Evolutionary conservation across 768 basidiomycete species (phyloP), one percentile per base, ranked within the genome.

Genomic region (Boletus subparvulus): DNA sequence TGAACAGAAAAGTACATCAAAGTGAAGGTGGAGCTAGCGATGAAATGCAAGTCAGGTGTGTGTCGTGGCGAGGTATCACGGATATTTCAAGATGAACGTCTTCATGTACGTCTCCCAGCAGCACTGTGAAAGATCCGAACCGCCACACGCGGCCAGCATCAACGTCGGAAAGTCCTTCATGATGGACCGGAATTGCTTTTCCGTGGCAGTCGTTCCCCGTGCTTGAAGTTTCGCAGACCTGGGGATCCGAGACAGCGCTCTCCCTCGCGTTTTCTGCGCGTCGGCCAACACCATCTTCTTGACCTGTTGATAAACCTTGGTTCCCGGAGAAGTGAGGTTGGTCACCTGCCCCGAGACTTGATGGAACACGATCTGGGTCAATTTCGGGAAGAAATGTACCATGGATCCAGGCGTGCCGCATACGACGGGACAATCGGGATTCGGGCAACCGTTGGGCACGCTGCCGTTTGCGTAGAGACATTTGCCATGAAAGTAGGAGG

Each of bases 331-430:
- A 0, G 74, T 63, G 50, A 80, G 56, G 5, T 67, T 62, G 39
- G 67, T 53, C 32, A 85, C 62, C 37, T 76, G 55, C 19, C 62
- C 54, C 35, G 55, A 62, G 21, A 78, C 80, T 47, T 76, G 55
- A 49, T 81, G 73, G 70, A 74, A 84, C 13, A 77, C 82, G 67
- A 86, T 81, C 47, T 63, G 69, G 35, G 71, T 65, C 19, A 90
- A 75, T 30, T 62, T 75, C 9, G 73, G 48, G 70, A 78, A 90
- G 73, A 83, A 87, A 71, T 90, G 87, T 11, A 87, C 80, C 61
- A 92, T 71, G 3, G 88, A 90, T 11, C 89, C 88, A n/a, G 90
- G 87, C 6, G 89, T 91, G 64, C 90, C 88, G 60, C 89, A 91
- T 33, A 90, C 81, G 53, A 89, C 80, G 21, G 87, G 82, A 66